Percentiles rank a stretch among this genome's conserved stretches.
Evolutionary conservation across 768 basidiomycete genomes (phyloP).

Genomic region (Lentinus brumalis): DNA sequence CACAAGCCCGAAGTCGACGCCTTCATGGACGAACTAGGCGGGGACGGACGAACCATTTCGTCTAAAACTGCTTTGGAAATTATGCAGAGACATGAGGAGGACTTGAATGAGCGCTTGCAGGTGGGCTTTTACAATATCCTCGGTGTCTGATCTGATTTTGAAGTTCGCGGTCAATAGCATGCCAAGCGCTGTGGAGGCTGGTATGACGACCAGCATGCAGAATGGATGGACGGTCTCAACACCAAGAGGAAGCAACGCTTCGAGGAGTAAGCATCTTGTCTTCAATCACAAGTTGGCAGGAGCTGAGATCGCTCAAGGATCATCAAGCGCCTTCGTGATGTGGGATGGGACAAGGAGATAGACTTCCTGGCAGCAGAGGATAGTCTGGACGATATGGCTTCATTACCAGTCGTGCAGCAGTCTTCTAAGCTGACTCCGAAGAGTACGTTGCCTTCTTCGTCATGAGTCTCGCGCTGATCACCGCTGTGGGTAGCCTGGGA

Average conservation of each 20-base stretch:
- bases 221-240: background rate
- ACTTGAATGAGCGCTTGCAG: too few species aligned
- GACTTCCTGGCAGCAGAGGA: background rate
- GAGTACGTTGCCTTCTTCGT: background rate
- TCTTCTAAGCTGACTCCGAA: slow-evolving; percentile 3
- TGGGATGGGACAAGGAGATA: slow-evolving; percentile 1
- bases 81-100: too few species aligned
- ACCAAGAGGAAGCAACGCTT: background rate
- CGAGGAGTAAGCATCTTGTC: background rate
- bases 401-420: background rate
- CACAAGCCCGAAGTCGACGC: too few species aligned
- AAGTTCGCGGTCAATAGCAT: background rate
- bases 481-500: background rate
- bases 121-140: too few species aligned
- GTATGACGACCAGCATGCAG: background rate
- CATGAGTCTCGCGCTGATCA: background rate
- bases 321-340: background rate
- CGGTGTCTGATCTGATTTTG: too few species aligned
- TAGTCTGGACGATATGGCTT: background rate
- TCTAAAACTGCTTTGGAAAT: too few species aligned
- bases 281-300: too few species aligned
- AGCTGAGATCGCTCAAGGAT: background rate
- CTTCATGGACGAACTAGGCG: too few species aligned
- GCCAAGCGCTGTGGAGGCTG: background rate
- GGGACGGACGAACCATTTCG: too few species aligned